A percentile compares a stretch with the other conserved stretches of the same genome.
These are phyloP conservation scores for Candida namnaoensis DNA, from an alignment of 805 yeast species.

Conservation along the genomic window DNA sequence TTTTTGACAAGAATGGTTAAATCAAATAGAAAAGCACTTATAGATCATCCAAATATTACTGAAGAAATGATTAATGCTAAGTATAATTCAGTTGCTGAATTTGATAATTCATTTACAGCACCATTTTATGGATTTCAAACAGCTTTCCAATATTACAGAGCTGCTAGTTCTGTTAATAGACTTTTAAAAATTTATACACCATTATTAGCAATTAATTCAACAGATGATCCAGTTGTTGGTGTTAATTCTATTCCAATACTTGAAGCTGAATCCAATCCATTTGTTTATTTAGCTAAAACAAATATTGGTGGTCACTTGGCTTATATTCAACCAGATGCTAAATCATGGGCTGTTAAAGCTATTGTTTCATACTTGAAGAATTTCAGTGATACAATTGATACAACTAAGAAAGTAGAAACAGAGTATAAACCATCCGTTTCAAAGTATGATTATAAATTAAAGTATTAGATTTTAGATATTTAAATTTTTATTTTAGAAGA, in stretches of 20 bases:
- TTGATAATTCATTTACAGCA: conserved; percentile 56
- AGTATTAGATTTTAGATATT: conserved; percentile 1
- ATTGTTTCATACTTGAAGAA: conserved; percentile 29
- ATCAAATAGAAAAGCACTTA: conserved; percentile 30
- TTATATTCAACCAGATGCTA: conserved; percentile 31
- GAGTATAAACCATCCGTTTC: conserved; percentile 10
- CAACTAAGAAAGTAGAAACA: conserved; percentile 6
- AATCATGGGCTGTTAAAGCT: conserved; percentile 39
- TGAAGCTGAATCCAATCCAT: conserved; percentile 49
- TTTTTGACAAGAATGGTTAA: conserved; percentile 34
- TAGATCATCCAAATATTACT: conserved; percentile 22
- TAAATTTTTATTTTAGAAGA: too few species aligned
- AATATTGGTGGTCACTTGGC: conserved; percentile 70
- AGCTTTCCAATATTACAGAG: conserved; percentile 55
- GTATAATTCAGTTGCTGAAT: conserved; percentile 36
- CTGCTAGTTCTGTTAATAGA: conserved; percentile 53
- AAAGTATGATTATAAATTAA: conserved; percentile 9
- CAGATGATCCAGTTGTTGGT: conserved; percentile 62
- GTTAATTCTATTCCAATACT: conserved; percentile 38
- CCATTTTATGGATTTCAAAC: conserved; percentile 53
- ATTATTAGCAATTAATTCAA: conserved; percentile 45
- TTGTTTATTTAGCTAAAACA: conserved; percentile 44
- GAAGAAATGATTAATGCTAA: conserved; percentile 27
- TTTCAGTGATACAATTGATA: conserved; percentile 26
- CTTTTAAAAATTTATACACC: conserved; percentile 54